These are phyloP conservation scores for Phoenix roebelenii DNA, from an alignment of 176 grass and related monocot species.

Conservation along the genomic window DNA sequence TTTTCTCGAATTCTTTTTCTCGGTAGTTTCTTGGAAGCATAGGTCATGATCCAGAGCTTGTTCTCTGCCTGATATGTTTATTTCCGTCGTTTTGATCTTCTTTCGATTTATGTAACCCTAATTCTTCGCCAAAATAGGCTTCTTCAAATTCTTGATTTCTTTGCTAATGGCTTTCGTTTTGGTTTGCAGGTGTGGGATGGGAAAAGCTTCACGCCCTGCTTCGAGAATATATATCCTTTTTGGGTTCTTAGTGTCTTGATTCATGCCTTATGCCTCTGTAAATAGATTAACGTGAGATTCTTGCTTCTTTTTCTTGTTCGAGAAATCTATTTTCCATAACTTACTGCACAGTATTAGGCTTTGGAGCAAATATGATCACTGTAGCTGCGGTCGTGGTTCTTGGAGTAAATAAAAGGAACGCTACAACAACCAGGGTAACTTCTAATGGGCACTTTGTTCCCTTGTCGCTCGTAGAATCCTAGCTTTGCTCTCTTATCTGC, in stretches of 20 bases:
- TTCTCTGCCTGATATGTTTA: too few species aligned
- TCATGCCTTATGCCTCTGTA: neutral
- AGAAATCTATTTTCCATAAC: conserved; percentile 4
- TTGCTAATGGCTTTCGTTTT: neutral
- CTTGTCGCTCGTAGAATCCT: neutral
- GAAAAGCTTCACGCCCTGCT: conserved; percentile 53
- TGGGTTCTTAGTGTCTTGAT: neutral
- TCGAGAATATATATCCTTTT: conserved; percentile 89
- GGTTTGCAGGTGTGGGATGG: conserved; percentile 67
- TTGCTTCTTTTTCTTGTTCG: neutral
- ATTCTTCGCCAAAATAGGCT: neutral
- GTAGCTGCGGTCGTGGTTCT: conserved; percentile 22
- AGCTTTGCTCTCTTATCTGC: neutral
- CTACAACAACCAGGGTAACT: conserved; percentile 25
- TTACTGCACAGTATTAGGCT: conserved; percentile 49
- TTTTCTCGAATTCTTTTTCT: neutral
- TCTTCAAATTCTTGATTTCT: neutral
- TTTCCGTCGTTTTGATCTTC: too few species aligned
- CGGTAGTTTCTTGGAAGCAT: neutral
- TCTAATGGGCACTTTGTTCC: neutral
- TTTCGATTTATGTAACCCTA: too few species aligned
- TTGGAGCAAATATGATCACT: conserved; percentile 45
- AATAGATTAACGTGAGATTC: too few species aligned
- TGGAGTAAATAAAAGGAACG: conserved; percentile 23
- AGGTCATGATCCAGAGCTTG: neutral